Percentiles rank a stretch among this genome's conserved stretches.
Conservation (phyloP, 2,329 filamentous ascomycete genomes). For the Phialophora chinensis region DNA sequence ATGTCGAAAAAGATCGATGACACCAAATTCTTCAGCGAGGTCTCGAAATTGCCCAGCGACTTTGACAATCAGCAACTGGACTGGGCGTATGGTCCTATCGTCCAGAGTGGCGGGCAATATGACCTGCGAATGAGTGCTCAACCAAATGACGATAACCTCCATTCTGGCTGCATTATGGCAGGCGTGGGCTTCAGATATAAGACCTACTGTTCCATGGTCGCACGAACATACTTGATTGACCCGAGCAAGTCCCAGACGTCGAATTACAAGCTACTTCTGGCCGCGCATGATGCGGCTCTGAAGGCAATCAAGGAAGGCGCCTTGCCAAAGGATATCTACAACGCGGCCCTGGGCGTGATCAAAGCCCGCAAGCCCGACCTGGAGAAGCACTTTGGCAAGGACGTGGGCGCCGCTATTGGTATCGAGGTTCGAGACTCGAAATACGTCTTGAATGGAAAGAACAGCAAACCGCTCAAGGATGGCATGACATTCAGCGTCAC, state of each 20-base stretch:
- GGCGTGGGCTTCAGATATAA: conserved; percentile 93
- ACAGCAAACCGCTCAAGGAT: conserved; percentile 80
- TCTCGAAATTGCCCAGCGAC: conserved; percentile 79
- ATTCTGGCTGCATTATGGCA: conserved; percentile 91
- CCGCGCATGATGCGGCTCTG: conserved; percentile 85
- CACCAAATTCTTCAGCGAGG: conserved; percentile 87
- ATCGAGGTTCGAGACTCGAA: conserved; percentile 88
- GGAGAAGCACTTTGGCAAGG: conserved; percentile 93
- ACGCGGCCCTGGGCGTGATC: conserved; percentile 79
- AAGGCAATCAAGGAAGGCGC: conserved; percentile 89
- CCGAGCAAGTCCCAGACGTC: conserved; percentile 95
- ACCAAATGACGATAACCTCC: conserved; percentile 73
- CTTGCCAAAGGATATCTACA: conserved; percentile 86
- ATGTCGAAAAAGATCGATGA: conserved; percentile 93
- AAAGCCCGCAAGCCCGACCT: conserved; percentile 92
- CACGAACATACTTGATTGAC: conserved; percentile 92
- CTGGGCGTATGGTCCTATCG: conserved; percentile 87
- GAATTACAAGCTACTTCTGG: conserved; percentile 87
- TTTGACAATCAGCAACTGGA: conserved; percentile 90
- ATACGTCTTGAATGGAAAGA: conserved; percentile 86
- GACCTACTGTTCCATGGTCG: conserved; percentile 91
- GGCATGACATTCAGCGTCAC: conserved; percentile 96
- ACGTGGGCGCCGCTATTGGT: conserved; percentile 88
- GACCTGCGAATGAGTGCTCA: conserved; percentile 82
- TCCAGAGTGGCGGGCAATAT: conserved; percentile 95